Conservation (phyloP, 2,329 filamentous ascomycete genomes). For the Fusarium luffae region DNA sequence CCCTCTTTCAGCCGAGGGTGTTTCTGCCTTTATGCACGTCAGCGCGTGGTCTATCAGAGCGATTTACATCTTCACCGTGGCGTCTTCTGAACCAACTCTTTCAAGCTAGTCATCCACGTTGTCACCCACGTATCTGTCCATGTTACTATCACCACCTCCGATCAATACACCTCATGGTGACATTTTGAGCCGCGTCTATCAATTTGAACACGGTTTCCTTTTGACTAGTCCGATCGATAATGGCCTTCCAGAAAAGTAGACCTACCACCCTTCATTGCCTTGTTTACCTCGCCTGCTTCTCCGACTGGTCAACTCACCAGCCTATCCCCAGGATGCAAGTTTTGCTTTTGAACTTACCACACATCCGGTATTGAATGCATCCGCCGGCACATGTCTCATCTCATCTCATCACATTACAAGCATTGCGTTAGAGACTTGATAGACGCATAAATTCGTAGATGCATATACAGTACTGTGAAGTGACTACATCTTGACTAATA, state of each 20-base stretch:
- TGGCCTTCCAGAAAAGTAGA: slow-evolving; percentile 9
- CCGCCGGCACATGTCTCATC: slow-evolving; percentile 8
- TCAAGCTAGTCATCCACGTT: slow-evolving; percentile 12
- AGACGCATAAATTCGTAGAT: slow-evolving; percentile 44
- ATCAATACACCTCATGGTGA: not conserved
- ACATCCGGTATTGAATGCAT: slow-evolving; percentile 14
- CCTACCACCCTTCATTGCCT: slow-evolving; percentile 6
- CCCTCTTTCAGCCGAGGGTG: slow-evolving; percentile 35
- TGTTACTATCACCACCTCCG: slow-evolving; percentile 10
- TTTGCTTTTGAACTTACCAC: slow-evolving; percentile 37
- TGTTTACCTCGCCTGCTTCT: slow-evolving; percentile 8
- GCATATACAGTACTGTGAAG: slow-evolving; percentile 39
- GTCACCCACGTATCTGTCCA: slow-evolving; percentile 12
- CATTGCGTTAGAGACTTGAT: slow-evolving; percentile 16
- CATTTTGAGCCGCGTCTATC: not conserved
- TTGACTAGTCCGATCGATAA: slow-evolving; percentile 2
- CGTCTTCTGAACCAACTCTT: slow-evolving; percentile 19
- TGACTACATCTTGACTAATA: slow-evolving; percentile 37
- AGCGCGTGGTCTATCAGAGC: slow-evolving; percentile 30
- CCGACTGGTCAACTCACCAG: slow-evolving; percentile 27
- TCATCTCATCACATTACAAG: slow-evolving; percentile 12
- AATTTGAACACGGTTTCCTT: not conserved
- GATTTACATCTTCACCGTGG: slow-evolving; percentile 28
- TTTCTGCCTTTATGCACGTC: slow-evolving; percentile 43
- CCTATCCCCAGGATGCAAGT: slow-evolving; percentile 19